These are phyloP conservation scores for Eimeria maxima DNA, from an alignment of 169 alveolate genomes.

Conservation along the genomic window DNA sequence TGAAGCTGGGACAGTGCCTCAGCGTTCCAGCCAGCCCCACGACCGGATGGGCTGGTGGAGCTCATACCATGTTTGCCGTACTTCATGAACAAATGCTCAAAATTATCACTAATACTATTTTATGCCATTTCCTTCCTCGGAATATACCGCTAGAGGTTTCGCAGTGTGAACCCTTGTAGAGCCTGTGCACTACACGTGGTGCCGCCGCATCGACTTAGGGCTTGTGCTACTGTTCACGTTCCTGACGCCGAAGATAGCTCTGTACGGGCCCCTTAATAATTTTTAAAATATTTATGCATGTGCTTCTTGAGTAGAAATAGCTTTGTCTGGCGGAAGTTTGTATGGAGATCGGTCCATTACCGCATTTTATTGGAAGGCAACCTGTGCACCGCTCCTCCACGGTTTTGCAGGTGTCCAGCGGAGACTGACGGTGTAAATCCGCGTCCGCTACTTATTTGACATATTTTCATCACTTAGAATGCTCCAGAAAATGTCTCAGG, in stretches of 20 bases:
- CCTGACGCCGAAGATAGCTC: neutral
- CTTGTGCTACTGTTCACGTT: conserved; percentile 6
- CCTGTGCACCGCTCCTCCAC: conserved; percentile 31
- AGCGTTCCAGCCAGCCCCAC: too few species aligned
- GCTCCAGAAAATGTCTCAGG: conserved; percentile 10
- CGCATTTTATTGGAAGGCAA: neutral
- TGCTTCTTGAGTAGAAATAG: neutral
- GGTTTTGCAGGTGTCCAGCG: neutral
- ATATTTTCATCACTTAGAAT: neutral
- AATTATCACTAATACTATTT: too few species aligned
- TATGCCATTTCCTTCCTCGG: too few species aligned
- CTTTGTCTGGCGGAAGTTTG: neutral
- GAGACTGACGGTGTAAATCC: neutral
- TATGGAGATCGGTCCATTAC: neutral
- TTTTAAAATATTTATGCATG: neutral
- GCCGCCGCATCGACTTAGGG: conserved; percentile 57
- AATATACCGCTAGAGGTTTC: neutral
- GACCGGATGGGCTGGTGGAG: too few species aligned
- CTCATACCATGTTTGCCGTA: too few species aligned
- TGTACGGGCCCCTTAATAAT: neutral
- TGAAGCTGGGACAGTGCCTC: too few species aligned
- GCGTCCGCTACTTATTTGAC: neutral
- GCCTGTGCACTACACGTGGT: neutral
- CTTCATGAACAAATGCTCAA: too few species aligned
- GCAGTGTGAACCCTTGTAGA: neutral